Percentiles rank a stretch among this genome's conserved stretches.
Evolutionary conservation across 257 asterid genomes (phyloP).

Genomic region (Ligustrum vulgare): DNA sequence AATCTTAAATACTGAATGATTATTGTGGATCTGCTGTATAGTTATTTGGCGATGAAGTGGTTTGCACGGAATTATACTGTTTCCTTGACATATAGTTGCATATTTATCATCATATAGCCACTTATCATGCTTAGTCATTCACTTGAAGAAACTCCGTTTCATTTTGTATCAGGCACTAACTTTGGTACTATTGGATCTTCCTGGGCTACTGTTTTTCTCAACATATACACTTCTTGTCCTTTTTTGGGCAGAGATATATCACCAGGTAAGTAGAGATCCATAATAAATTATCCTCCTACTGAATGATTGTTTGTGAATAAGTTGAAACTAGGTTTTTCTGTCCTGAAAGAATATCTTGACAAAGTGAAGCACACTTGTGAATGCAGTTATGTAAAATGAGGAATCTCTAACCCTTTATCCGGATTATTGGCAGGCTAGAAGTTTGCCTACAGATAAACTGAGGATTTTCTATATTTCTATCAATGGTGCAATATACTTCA

Average conservation of each 20-base stretch:
- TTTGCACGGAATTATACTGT: constrained; percentile 7
- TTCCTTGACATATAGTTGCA: constrained; percentile 1
- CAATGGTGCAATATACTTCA: constrained; percentile 66
- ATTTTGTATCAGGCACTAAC: constrained; percentile 55
- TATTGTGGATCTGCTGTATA: constrained; percentile 12
- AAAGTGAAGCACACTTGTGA: constrained; percentile 22
- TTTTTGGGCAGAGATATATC: constrained; percentile 96
- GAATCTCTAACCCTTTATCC: constrained; percentile 30
- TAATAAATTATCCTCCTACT: neutral
- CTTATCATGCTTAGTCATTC: constrained; percentile 14
- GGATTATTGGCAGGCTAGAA: constrained; percentile 77
- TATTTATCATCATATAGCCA: constrained; percentile 4
- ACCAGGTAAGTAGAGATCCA: constrained; percentile 62
- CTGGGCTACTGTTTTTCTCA: constrained; percentile 92
- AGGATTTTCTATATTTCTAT: constrained; percentile 57
- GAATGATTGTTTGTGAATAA: neutral
- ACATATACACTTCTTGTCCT: constrained; percentile 87
- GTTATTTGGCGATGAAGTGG: constrained; percentile 13
- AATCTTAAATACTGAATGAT: constrained; percentile 1
- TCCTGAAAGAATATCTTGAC: constrained; percentile 13
- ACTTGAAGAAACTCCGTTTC: neutral
- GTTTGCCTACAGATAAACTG: constrained; percentile 88
- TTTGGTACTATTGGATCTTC: constrained; percentile 69
- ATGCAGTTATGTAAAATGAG: constrained; percentile 15
- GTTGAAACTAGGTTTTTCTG: neutral